Evolutionary conservation across 345 rosid genomes (phyloP), one percentile per base, ranked within the genome.

Genomic region (Turritis glabra): DNA sequence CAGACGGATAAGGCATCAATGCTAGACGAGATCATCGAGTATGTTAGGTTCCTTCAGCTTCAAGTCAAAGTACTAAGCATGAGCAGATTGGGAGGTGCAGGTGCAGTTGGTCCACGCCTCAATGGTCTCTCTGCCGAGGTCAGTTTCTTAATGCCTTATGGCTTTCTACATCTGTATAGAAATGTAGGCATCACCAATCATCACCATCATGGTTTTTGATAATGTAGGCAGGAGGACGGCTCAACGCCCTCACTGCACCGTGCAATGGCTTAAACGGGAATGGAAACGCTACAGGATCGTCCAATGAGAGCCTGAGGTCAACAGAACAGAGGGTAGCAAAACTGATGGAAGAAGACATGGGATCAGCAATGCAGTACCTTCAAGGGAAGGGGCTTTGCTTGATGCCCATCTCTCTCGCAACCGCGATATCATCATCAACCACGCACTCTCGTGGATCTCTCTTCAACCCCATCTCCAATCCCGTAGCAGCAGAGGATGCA

Each of bases 1-100:
- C 91, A 95, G 99, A 87, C 99, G 32, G 99, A 95, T 83, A 95
- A 92, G 79, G 99, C 99, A 76, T 92, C 99, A 29, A 95, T 92
- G 99, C 89, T 95, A 5, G 97, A 95, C 77, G 99, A 95, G 92
- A 95, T 95, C 80, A 89, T 95, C 77, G 99, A 95, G 77, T 95
- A 95, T 78, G 99, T 95, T 65, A 92, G 93, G 72, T 95, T 95
- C 87, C 93, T 95, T 64, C 99, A 92, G 89, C 97, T 95, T 62
- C 99, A 95, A 92, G 97, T 95, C 87, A 95, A 92, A 90, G 98
- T 94, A 58, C 87, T 94, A 78, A 91, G 98, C 85, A 82, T 91
- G 97, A 94, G 98, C 77, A 85, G 98, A 74, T 80, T 94, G 65
- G 96, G 98, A 37, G 96, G 90, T 54, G 98, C 90, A 0, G 88